Evolutionary conservation across 2,329 filamentous ascomycete species (phyloP), one percentile per base, ranked within the genome.

Genomic region (Xylaria multiplex): DNA sequence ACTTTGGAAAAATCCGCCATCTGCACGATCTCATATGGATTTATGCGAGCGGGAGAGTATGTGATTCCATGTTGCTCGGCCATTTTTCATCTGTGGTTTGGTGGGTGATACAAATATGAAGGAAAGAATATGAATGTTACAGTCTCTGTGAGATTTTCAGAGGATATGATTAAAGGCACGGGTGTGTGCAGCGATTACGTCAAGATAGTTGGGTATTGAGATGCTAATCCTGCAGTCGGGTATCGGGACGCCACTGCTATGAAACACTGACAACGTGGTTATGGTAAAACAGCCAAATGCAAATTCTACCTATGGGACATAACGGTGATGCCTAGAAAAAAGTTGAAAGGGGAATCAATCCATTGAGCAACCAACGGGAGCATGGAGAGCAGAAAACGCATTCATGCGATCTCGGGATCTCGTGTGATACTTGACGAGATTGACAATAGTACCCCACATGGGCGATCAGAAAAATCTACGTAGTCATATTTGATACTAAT

Each of bases 311-410:
- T 71, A 71, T 73, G 66, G 66, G 65, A 66, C 30, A 62, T 64
- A 42, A 62, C 66, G 59, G 65, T 65, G 66, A 64, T 48, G 59
- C 22, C 53, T 56, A 53, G 61, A 57, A 35, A 59, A 64, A 49
- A 66, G 68, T 73, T 65, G 69, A 72, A 70, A 72, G 69, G 71
- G 70, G 70, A 74, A 73, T 72, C 76, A 71, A 63, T 70, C 68
- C 62, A 71, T 64, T 63, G 72, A 71, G 73, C 69, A 73, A 71
- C 73, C 72, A 74, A 75, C 73, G 72, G 74, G 66, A 65, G 67
- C 16, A 69, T 66, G 65, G 64, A 64, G 66, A 59, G 63, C 59
- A 59, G 67, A 69, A 70, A 70, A 59, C 45, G 53, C 59, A 67
- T 64, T 65, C 70, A 71, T 71, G 71, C 69, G 69, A 70, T 66